Evolutionary conservation across 371 early-diverging fungal species (phyloP).

Genomic region (Catenaria anguillulae): DNA sequence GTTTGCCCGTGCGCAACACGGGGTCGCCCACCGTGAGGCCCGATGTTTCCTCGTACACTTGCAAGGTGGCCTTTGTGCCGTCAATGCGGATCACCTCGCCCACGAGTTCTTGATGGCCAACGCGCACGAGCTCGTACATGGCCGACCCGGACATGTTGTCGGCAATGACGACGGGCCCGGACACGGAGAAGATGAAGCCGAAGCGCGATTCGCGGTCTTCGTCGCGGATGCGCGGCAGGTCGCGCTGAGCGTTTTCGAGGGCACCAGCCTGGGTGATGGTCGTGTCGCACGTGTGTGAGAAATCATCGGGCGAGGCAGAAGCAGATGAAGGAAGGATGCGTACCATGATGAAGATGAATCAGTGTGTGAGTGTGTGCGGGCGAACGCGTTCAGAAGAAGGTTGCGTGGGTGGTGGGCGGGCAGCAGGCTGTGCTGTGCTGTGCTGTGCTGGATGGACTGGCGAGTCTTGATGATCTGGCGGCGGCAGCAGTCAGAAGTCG

Average conservation of each 20-base stretch:
- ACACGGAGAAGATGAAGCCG: slow-evolving; percentile 93
- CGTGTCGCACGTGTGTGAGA: too few species aligned
- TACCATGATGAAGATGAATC: too few species aligned
- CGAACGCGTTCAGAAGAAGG: too few species aligned
- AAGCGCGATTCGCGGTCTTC: slow-evolving; percentile 70
- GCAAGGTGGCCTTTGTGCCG: slow-evolving; percentile 96
- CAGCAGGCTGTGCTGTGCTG: too few species aligned
- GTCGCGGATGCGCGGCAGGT: slow-evolving; percentile 63
- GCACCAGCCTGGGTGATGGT: slow-evolving; percentile 33
- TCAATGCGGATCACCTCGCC: slow-evolving; percentile 99
- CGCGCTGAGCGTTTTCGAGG: slow-evolving; percentile 26
- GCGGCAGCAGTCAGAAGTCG: too few species aligned
- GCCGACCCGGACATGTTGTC: slow-evolving; percentile 98
- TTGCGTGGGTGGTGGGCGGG: too few species aligned
- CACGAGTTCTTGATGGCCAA: slow-evolving; percentile 93
- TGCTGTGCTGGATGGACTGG: too few species aligned
- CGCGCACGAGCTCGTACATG: slow-evolving; percentile 99
- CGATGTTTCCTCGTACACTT: slow-evolving; percentile 99
- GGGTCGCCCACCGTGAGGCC: slow-evolving; percentile 99
- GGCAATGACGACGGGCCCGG: slow-evolving; percentile 99
- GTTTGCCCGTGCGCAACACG: slow-evolving; percentile 93
- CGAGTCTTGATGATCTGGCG: too few species aligned
- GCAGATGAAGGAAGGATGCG: too few species aligned
- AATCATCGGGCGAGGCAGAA: too few species aligned
- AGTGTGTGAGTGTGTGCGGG: too few species aligned